phyloP scores from a whole-genome alignment of 1,284 basidiomycete genomes.

The Hypsizygus ulmarius region DNA sequence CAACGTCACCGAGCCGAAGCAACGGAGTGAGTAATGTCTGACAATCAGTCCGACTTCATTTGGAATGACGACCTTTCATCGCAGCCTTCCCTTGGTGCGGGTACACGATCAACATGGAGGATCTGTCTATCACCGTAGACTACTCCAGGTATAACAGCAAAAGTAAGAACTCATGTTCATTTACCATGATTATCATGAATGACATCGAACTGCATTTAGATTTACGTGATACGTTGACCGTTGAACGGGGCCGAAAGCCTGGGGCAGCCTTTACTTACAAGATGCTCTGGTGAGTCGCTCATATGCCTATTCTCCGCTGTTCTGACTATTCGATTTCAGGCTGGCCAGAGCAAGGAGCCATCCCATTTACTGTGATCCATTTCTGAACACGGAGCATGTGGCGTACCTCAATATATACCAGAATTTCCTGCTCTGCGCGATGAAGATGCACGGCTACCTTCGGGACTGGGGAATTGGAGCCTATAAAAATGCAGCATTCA shows the following conservation, averaged over 20 bases:
- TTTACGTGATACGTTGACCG: constrained; percentile 60
- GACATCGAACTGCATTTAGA: constrained; percentile 37
- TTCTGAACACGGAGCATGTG: constrained; percentile 61
- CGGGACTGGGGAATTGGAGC: constrained; percentile 52
- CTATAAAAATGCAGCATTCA: constrained; percentile 44
- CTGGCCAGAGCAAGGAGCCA: constrained; percentile 68
- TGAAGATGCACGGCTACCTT: constrained; percentile 88
- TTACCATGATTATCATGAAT: background rate
- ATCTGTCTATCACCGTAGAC: constrained; percentile 76
- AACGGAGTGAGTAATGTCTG: constrained; percentile 39
- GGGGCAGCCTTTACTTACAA: constrained; percentile 61
- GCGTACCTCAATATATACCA: constrained; percentile 86
- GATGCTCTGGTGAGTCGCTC: constrained; percentile 59
- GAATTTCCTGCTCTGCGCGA: constrained; percentile 80
- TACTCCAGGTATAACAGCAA: constrained; percentile 62
- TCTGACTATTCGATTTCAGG: constrained; percentile 34
- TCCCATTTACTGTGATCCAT: constrained; percentile 74
- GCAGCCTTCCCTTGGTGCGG: constrained; percentile 92
- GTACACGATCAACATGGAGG: constrained; percentile 68
- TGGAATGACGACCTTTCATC: background rate
- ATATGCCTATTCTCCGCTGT: constrained; percentile 1
- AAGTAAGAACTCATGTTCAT: constrained; percentile 41
- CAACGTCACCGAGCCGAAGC: constrained; percentile 49
- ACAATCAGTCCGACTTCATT: background rate
- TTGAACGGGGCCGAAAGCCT: constrained; percentile 56